Evolutionary conservation across 768 basidiomycete genomes (phyloP).

Genomic region (Kwoniella sp.): DNA sequence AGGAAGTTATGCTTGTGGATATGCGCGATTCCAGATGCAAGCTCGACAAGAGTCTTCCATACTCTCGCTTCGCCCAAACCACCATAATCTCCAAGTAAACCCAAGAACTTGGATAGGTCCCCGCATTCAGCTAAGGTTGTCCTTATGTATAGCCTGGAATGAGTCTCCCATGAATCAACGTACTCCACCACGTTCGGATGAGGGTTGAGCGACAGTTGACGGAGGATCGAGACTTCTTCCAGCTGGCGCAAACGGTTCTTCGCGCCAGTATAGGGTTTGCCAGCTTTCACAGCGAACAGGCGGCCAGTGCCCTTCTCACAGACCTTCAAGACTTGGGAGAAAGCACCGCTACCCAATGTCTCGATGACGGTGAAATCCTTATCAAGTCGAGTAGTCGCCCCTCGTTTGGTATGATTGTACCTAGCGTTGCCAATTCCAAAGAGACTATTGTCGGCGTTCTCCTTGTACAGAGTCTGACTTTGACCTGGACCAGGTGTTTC

Average conservation of each 20-base stretch:
- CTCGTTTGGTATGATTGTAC: not conserved
- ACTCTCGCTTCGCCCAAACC: constrained; percentile 89
- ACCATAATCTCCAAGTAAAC: constrained; percentile 81
- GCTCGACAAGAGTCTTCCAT: constrained; percentile 92
- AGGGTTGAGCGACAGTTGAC: constrained; percentile 63
- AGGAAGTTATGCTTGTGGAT: constrained; percentile 86
- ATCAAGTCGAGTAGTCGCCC: constrained; percentile 61
- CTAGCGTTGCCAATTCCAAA: not conserved
- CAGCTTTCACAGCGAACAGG: constrained; percentile 85
- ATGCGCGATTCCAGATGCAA: constrained; percentile 77
- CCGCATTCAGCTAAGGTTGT: constrained; percentile 89
- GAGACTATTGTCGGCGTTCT: not conserved
- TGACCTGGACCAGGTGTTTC: constrained; percentile 15
- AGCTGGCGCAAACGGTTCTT: constrained; percentile 86
- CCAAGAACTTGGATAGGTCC: constrained; percentile 85
- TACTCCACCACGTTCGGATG: constrained; percentile 78
- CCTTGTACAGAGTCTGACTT: not conserved
- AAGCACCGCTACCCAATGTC: constrained; percentile 85
- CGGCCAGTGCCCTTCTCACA: constrained; percentile 44
- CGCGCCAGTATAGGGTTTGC: constrained; percentile 78
- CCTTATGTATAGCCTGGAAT: constrained; percentile 81
- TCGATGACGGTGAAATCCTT: constrained; percentile 77
- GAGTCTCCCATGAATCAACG: constrained; percentile 95
- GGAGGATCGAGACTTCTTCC: constrained; percentile 91
- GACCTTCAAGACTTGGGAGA: constrained; percentile 84